Conservation (phyloP, 768 basidiomycete species). For the Obba rivulosa region DNA sequence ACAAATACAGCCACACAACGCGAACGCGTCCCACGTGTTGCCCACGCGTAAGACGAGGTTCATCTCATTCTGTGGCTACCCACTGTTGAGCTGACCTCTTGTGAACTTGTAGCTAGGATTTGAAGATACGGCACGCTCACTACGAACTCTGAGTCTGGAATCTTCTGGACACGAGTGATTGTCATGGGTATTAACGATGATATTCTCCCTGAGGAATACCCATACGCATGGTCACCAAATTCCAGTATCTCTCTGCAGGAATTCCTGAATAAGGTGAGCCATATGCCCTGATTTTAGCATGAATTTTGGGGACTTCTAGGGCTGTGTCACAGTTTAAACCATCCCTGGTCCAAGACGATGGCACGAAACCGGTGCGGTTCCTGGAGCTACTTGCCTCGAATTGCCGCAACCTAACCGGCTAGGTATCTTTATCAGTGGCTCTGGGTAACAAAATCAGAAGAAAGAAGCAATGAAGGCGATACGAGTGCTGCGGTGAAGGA, state of each 20-base stretch:
- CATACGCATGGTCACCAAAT: constrained; percentile 47
- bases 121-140: no score
- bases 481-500: constrained; percentile 36
- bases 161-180: no score
- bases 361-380: constrained; percentile 74
- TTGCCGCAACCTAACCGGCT: neutral
- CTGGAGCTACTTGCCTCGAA: no score
- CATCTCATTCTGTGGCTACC: no score
- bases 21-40: neutral
- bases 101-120: no score
- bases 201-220: constrained; percentile 33
- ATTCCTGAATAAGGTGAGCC: constrained; percentile 49
- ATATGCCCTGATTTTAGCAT: neutral
- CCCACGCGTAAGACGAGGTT: no score
- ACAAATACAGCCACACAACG: constrained; percentile 15
- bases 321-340: constrained; percentile 52
- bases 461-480: constrained; percentile 5
- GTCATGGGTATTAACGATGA: constrained; percentile 31
- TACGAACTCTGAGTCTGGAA: no score
- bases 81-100: no score
- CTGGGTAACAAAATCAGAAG: constrained; percentile 37
- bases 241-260: constrained; percentile 41
- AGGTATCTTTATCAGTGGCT: constrained; percentile 47
- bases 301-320: constrained; percentile 4
- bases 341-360: constrained; percentile 75